Evolutionary conservation across 805 yeast genomes (phyloP), one percentile per base, ranked within the genome.

Genomic region (Saturnispora besseyi): DNA sequence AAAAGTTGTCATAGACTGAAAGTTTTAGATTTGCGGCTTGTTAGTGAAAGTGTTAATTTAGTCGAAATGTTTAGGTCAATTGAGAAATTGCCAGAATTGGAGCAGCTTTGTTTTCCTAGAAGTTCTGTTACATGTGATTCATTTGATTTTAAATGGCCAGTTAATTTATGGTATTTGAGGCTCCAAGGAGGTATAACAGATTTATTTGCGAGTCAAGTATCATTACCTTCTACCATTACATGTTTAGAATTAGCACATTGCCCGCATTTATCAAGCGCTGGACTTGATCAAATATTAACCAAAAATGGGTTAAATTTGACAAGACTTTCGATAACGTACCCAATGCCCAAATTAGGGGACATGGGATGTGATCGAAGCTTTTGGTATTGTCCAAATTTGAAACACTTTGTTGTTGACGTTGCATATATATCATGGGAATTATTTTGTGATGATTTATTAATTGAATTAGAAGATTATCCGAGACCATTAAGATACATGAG

Each of bases 121-220:
- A 84, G 95, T 1, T 87, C 96, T 0, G 77, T 90, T 9, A 74
- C 77, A 28, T 84, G 95, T 62, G 74, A 76, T 50, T 78, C 78
- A 32, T 75, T 74, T 52, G 75, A 74, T 40, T 66, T 72, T 43
- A 68, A 74, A 29, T 91, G 99, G 99, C 98, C 99, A 1, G 77
- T 81, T 8, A 79, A 77, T 50, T 66, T 91, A 44, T 73, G 82
- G 62, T 80, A 79, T 58, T 68, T 91, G 41, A 79, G 91, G 47
- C 70, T 91, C 2, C 82, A 95, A 42, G 99, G 99, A 2, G 96
- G 97, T 3, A 80, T 91, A 3, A 78, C 95, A 1, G 85, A 89
- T 59, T 84, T 80, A 43, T 91, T 91, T 63, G 70, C 93, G 12
- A 68, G 74, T 40, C 75, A 75, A 31, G 80, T 93, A 1, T 62